Conservation (phyloP, 148 eudicot species). For the Rhododendron molle region DNA sequence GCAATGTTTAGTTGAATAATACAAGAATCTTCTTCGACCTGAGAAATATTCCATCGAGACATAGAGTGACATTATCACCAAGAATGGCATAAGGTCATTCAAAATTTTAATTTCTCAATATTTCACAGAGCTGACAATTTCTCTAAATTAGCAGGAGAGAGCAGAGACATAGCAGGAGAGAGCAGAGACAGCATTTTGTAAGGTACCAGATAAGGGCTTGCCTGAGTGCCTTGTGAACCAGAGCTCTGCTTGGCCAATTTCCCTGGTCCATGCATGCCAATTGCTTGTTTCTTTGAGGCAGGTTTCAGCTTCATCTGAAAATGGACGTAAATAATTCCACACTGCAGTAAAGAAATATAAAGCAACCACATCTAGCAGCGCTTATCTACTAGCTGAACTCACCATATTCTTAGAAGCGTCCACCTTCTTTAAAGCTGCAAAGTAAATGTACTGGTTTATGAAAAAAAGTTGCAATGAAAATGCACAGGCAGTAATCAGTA, state of each 20-base stretch:
- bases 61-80: background rate
- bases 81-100: background rate
- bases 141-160: background rate
- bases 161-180: background rate
- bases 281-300: slow-evolving; percentile 34
- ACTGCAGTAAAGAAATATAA: background rate
- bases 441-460: slow-evolving; percentile 11
- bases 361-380: background rate
- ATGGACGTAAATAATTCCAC: background rate
- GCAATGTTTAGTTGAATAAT: background rate
- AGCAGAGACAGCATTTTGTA: background rate
- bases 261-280: slow-evolving; percentile 31
- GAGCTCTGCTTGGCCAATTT: slow-evolving; percentile 38
- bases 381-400: slow-evolving; percentile 16
- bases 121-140: background rate
- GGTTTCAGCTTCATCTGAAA: slow-evolving; percentile 43
- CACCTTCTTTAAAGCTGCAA: slow-evolving; percentile 45
- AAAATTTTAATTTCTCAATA: background rate
- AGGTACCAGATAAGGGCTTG: slow-evolving; percentile 21
- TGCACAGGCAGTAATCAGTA: background rate
- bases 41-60: background rate
- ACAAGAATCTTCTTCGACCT: background rate
- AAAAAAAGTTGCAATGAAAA: background rate
- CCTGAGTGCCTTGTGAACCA: slow-evolving; percentile 45
- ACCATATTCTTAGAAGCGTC: slow-evolving; percentile 44